Base-by-base conservation (phyloP, 306 rosid species). In the Castanospermum australe region DNA sequence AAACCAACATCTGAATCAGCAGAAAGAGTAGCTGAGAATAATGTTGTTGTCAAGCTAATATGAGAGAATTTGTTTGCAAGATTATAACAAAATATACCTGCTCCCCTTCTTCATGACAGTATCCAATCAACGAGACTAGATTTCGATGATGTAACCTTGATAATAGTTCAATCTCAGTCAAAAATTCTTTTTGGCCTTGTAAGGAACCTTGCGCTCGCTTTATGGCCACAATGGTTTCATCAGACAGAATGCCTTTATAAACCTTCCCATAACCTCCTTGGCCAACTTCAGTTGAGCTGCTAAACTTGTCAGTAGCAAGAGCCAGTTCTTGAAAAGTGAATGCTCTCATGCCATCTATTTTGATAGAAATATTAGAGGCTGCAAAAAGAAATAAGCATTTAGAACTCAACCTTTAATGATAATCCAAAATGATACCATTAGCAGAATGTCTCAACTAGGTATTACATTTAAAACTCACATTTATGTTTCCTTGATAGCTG, bases 261-360 rank as follows among this genome's bases (percentile, higher is more conserved):
- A 90, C 95, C 79, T 82, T 90, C 62, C 94, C 94, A 68, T 90
- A 90, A 56, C 94, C 94, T 83, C 94, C 94, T 84, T 36, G 94
- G 48, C 94, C 94, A 82, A 88, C 81, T 76, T 78, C 64, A 60
- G 76, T 20, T 6, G 92, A 79, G 50, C 66, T 73, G 71, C 86
- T 77, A 17, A 90, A 90, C 74, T 79, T 81, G 74, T 64, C 39
- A 22, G 94, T 86, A 61, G 94, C 94, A 17, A 24, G 55, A 45
- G 64, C 80, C 92, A 88, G 76, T 73, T 90, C 94, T 67, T 75
- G 78, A 73, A 77, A 86, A 63, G 84, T 78, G 81, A 90, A 90
- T 17, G 79, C 84, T 75, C 83, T 86, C 38, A 90, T 90, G 10
- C 94, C 94, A 20, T 86, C 92, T 75, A 90, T 83, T 85, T 75